Conservation (phyloP, 2,329 filamentous ascomycete genomes). For the Zasmidium citrigriseum region DNA sequence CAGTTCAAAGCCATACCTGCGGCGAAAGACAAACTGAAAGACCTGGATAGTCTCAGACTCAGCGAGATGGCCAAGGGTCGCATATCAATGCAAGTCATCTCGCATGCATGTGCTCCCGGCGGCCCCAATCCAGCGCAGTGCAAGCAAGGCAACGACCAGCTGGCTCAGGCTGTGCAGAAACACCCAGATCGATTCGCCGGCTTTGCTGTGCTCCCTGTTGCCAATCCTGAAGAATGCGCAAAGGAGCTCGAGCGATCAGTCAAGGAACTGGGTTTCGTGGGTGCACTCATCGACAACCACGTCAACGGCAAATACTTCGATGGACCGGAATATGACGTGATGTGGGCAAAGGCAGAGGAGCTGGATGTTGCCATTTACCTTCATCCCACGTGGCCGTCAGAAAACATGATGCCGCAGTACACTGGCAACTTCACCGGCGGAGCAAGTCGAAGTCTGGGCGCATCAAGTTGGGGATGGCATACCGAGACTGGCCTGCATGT, state of each 20-base stretch:
- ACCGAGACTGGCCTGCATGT: constrained; percentile 51
- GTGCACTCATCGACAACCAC: constrained; percentile 40
- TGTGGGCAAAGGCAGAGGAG: constrained; percentile 39
- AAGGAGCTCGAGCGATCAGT: constrained; percentile 36
- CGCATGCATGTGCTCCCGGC: constrained; percentile 35
- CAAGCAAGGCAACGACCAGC: constrained; percentile 35
- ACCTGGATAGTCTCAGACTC: constrained; percentile 32
- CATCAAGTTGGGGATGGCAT: constrained; percentile 55
- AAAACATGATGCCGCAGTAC: constrained; percentile 37
- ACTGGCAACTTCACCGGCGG: constrained; percentile 37
- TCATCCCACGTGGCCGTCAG: constrained; percentile 49
- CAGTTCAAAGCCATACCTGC: constrained; percentile 36
- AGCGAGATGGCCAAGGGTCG: constrained; percentile 35
- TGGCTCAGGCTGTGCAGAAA: constrained; percentile 32
- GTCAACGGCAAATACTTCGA: constrained; percentile 38
- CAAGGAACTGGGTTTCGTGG: constrained; percentile 35
- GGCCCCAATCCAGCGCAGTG: constrained; percentile 29
- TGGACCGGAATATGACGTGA: constrained; percentile 30
- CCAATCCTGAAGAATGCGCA: constrained; percentile 32
- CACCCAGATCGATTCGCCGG: constrained; percentile 34
- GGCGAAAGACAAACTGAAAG: constrained; percentile 30
- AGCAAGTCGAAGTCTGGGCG: constrained; percentile 38
- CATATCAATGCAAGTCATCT: constrained; percentile 38
- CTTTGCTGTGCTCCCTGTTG: constrained; percentile 37
- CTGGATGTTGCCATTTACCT: constrained; percentile 56